Conservation (phyloP, 148 eudicot species). For the Rhododendron henanense region DNA sequence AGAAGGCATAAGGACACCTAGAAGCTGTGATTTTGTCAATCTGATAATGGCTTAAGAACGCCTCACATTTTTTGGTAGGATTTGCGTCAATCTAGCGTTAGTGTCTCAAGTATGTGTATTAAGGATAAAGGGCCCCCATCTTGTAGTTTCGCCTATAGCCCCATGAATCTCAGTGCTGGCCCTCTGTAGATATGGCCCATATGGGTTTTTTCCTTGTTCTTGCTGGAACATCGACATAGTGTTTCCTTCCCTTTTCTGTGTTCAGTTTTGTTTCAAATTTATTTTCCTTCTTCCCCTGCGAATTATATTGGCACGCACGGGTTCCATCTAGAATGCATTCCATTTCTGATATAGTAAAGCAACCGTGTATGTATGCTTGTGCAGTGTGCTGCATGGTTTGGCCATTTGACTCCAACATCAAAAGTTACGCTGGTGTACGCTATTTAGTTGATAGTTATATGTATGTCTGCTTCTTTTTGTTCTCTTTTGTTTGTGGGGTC, state of each 20-base stretch:
- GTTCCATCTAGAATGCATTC: background rate
- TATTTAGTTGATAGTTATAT: background rate
- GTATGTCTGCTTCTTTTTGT: background rate
- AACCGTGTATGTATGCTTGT: background rate
- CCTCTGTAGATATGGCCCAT: background rate
- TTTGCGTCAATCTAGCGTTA: background rate
- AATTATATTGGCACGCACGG: background rate
- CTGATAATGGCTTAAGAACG: no score
- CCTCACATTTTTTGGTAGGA: no score
- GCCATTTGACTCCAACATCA: background rate
- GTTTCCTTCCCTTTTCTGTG: no score
- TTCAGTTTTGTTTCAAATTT: no score
- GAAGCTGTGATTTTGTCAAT: no score
- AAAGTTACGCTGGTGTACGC: background rate
- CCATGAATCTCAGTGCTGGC: background rate
- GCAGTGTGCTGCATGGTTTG: background rate
- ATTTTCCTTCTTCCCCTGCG: background rate
- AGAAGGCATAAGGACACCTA: no score
- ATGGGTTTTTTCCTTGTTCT: background rate
- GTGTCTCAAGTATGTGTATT: background rate
- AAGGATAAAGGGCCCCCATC: background rate
- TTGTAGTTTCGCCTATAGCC: background rate
- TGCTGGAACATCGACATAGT: background rate
- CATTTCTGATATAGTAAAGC: background rate
- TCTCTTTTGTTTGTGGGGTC: background rate